A percentile compares a stretch with the other conserved stretches of the same genome.
Conservation (phyloP, 768 basidiomycete species). For the Suillus bovinus region DNA sequence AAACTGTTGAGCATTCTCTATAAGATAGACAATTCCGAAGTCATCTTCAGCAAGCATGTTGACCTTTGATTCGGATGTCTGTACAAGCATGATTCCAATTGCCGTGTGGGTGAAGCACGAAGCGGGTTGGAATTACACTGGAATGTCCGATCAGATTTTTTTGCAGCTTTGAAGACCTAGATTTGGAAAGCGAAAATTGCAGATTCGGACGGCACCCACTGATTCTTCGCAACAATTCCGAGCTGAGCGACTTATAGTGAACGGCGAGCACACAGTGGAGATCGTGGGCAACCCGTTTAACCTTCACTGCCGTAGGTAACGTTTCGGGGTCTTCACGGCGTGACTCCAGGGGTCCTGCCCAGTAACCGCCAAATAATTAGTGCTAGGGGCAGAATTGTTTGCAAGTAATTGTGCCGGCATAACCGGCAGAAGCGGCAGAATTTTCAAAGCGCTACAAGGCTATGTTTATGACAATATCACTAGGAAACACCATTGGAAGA, state of each 20-base stretch:
- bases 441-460: no score
- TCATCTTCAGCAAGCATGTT: conserved; percentile 51
- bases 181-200: not conserved
- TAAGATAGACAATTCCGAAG: conserved; percentile 79
- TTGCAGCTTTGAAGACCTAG: not conserved
- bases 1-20: conserved; percentile 84
- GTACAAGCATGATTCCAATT: conserved; percentile 17
- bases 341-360: not conserved
- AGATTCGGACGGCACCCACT: not conserved
- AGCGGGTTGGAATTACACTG: conserved; percentile 8
- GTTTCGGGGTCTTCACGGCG: conserved; percentile 5
- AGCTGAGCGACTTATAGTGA: not conserved
- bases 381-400: no score
- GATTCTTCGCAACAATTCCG: not conserved
- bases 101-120: conserved; percentile 5
- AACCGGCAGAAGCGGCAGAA: no score
- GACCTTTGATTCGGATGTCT: conserved; percentile 16
- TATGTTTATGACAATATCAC: no score
- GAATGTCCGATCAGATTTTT: conserved; percentile 2
- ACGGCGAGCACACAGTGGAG: not conserved
- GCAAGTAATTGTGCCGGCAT: no score
- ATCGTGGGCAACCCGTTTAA: conserved; percentile 1
- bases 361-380: no score
- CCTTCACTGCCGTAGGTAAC: not conserved
- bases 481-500: no score